These are phyloP conservation scores for Pistacia integerrima DNA, from an alignment of 345 rosid species.

Conservation along the genomic window DNA sequence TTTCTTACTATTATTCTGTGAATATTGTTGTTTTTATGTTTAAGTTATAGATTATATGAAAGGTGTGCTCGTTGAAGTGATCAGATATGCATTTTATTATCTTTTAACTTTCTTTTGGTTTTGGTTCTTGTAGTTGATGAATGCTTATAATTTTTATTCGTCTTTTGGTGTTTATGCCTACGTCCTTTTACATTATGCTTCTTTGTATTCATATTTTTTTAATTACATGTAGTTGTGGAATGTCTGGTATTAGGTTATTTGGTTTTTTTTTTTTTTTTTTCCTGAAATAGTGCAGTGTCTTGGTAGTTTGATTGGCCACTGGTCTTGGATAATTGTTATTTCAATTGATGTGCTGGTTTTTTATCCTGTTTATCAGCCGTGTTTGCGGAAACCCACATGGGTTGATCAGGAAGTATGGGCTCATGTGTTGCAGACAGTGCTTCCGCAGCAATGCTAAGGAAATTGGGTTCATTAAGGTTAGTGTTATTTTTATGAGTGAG, in stretches of 20 bases:
- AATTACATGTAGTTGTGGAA: no score
- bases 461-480: conserved; percentile 41
- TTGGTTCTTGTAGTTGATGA: neutral
- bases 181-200: no score
- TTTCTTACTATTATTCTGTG: no score
- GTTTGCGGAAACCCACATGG: conserved; percentile 45
- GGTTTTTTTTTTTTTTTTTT: neutral
- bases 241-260: no score
- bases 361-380: conserved; percentile 28
- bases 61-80: no score
- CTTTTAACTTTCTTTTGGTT: no score
- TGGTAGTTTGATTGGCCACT: neutral
- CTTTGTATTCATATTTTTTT: no score
- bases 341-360: neutral
- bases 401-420: conserved; percentile 36
- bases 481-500: neutral
- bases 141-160: neutral
- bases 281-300: no score
- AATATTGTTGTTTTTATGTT: no score
- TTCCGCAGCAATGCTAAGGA: conserved; percentile 46
- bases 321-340: neutral
- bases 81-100: no score
- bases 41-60: no score
- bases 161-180: neutral
- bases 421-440: conserved; percentile 47